These are phyloP conservation scores for Arxiozyma bovina DNA, from an alignment of 1,139 yeast genomes.

Conservation along the genomic window DNA sequence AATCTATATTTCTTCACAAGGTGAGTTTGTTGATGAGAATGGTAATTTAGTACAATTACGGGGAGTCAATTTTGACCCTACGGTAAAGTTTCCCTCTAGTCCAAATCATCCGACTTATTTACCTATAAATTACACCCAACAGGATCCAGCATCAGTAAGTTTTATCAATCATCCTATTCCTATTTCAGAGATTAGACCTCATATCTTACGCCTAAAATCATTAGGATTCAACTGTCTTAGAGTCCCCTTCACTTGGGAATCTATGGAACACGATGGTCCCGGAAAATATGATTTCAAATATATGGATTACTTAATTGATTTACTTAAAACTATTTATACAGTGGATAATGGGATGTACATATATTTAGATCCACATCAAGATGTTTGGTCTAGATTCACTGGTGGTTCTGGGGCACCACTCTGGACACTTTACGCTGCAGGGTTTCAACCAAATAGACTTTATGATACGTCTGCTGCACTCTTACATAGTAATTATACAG, in stretches of 20 bases:
- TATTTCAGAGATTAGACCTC: constrained; percentile 59
- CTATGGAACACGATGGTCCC: constrained; percentile 83
- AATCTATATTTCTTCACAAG: constrained; percentile 24
- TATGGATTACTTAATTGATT: constrained; percentile 57
- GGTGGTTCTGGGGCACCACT: constrained; percentile 97
- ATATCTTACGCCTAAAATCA: constrained; percentile 58
- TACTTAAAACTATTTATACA: constrained; percentile 48
- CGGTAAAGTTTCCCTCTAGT: constrained; percentile 57
- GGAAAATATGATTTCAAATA: constrained; percentile 73
- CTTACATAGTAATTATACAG: constrained; percentile 46
- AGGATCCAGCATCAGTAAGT: constrained; percentile 48
- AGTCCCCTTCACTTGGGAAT: constrained; percentile 84
- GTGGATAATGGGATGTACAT: constrained; percentile 71
- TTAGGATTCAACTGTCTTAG: constrained; percentile 80
- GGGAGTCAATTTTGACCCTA: constrained; percentile 79
- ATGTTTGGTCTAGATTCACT: constrained; percentile 81
- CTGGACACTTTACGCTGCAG: constrained; percentile 96
- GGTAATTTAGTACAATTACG: constrained; percentile 58
- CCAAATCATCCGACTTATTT: constrained; percentile 52
- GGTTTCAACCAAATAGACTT: constrained; percentile 69
- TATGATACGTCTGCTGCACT: constrained; percentile 63
- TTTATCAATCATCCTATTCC: constrained; percentile 81
- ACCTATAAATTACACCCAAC: constrained; percentile 51
- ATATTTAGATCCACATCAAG: constrained; percentile 85
- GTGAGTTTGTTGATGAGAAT: constrained; percentile 50